Evolutionary conservation across 1,284 basidiomycete species (phyloP).

Genomic region (Naganishia liquefaciens): DNA sequence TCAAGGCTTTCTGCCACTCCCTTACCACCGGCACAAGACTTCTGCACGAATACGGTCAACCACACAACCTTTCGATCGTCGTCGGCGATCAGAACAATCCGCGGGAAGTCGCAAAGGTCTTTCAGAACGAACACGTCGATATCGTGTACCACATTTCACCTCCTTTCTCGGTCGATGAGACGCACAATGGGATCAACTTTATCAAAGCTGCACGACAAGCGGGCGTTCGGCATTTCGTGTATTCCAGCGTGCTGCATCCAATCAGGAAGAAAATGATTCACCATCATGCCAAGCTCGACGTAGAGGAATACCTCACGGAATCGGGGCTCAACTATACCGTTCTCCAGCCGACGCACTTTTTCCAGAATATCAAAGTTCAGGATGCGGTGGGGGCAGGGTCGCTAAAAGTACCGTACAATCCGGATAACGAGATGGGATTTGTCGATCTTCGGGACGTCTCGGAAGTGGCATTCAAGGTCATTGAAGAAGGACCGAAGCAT

Average conservation of each 20-base stretch:
- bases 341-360: conserved; percentile 22
- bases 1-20: conserved; percentile 27
- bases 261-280: conserved; percentile 26
- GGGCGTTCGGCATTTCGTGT: conserved; percentile 19
- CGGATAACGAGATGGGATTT: conserved; percentile 25
- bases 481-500: conserved; percentile 18
- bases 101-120: conserved; percentile 24
- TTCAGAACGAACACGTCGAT: conserved; percentile 25
- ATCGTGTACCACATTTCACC: conserved; percentile 24
- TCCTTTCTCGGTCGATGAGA: conserved; percentile 13
- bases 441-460: conserved; percentile 25
- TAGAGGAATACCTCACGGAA: conserved; percentile 22
- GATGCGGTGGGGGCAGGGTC: conserved; percentile 9
- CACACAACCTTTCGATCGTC: conserved; percentile 24
- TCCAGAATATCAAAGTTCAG: conserved; percentile 23
- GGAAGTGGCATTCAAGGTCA: conserved; percentile 22
- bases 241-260: conserved; percentile 25
- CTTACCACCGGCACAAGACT: conserved; percentile 17
- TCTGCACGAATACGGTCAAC: conserved; percentile 21
- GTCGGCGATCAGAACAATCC: conserved; percentile 26
- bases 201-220: conserved; percentile 15
- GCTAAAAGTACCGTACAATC: conserved; percentile 25
- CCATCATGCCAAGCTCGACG: conserved; percentile 23
- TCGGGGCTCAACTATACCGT: conserved; percentile 24
- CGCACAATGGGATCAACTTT: conserved; percentile 22